Base-by-base conservation (phyloP, 352 stramenopile genomes). In the Globisporangium middletonii region DNA sequence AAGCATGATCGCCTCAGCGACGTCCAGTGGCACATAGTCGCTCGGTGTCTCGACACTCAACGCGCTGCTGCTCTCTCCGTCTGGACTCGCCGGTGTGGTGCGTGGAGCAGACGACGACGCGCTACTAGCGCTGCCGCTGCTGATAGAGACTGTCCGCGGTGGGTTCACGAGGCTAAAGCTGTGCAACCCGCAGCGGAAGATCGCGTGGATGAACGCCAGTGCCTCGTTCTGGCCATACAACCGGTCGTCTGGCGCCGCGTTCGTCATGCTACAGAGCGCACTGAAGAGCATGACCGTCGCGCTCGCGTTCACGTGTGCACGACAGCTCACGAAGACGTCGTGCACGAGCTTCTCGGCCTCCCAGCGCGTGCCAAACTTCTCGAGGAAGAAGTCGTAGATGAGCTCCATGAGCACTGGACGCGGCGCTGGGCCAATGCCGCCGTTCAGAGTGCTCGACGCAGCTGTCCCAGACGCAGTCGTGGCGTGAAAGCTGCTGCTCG, bases 321-420 rank as follows among this genome's bases (percentile, higher is more conserved):
- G 78, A n/a, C 80, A 90, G 50, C 85, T 92, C 15, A 79, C 69
- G 46, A 94, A 96, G 18, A 95, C 54, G 41, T 94, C 86, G 49
- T 95, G 83, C 28, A 94, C 77, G 1, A 89, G 56, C 50, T 89
- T 88, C 65, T 96, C 86, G 0, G 83, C 76, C 57, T 94, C 83
- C 50, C 69, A 79, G 6, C 81, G 70, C 4, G 83, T 81, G 0
- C 83, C 83, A 56, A 94, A 86, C 15, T 73, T 77, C 16, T 79
- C 66, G 2, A 88, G 42, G 45, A 92, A 89, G 60, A 73, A 79
- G 52, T 94, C 83, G 64, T 94, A 94, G 38, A 92, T 62, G 35
- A 90, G 27, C 53, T 94, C 82, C 5, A 92, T 65, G 8, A 91
- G 69, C n/a, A 91, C 48, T 0, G 80, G 65, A 26, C 79, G 82